Conservation (phyloP, 257 asterid genomes). For the Forsythia viridissima region DNA sequence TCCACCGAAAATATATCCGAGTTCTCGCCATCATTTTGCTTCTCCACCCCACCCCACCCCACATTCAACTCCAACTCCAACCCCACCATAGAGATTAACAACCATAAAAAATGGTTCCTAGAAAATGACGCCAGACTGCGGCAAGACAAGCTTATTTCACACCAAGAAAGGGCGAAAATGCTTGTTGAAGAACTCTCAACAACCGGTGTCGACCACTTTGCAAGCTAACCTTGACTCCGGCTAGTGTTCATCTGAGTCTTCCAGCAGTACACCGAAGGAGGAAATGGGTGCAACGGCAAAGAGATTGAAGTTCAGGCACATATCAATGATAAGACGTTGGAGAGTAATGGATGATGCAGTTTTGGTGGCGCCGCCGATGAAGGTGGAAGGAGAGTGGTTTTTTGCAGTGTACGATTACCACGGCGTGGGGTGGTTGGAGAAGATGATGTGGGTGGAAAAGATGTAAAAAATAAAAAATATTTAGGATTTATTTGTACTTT, state of each 20-base stretch:
- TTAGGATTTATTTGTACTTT: no score
- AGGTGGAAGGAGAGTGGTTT: conserved; percentile 34
- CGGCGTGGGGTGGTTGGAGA: no score
- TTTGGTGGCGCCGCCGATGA: conserved; percentile 30
- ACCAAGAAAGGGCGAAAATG: conserved; percentile 8
- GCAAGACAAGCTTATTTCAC: not conserved
- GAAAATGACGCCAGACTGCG: not conserved
- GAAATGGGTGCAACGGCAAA: not conserved
- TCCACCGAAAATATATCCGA: conserved; percentile 62
- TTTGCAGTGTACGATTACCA: conserved; percentile 63
- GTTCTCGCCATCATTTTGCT: conserved; percentile 46
- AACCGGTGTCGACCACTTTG: not conserved
- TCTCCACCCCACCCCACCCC: no score
- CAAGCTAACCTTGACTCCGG: not conserved
- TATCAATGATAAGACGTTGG: conserved; percentile 57
- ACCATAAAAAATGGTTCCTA: not conserved
- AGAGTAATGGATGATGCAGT: conserved; percentile 62
- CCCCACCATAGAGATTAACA: no score
- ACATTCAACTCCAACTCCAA: no score
- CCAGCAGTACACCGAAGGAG: not conserved
- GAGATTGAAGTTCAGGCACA: conserved; percentile 30
- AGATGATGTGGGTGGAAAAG: no score
- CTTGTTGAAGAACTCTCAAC: conserved; percentile 3
- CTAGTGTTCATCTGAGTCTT: not conserved
- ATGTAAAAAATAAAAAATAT: no score